Evolutionary conservation across 176 grass and related monocot species (phyloP), one percentile per base, ranked within the genome.

Genomic region (Alopecurus myosuroides): DNA sequence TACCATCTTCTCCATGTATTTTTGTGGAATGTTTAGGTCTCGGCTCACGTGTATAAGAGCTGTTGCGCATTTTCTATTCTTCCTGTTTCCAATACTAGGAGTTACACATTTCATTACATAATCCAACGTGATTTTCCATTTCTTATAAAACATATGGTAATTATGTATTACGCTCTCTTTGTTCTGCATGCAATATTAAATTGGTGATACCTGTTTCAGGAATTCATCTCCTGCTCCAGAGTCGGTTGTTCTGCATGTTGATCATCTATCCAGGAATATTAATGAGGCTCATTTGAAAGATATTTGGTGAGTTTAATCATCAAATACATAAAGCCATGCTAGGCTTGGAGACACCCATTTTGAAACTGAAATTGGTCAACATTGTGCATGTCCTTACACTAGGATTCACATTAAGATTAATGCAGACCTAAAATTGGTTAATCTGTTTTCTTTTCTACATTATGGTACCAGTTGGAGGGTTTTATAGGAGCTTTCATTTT

Each of bases 271-370:
- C 25, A 94, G 97, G 79, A 99, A 99, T 88, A 86, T 99, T 12
- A 99, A 91, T 70, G 97, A 99, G 85, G 90, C 97, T 76, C 97
- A 97, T 90, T 80, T 99, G 65, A 97, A 99, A 89, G 78, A 99
- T 99, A 88, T 99, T 99, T 36, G 89, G 97, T 99, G 82, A 90
- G 89, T 79, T 75, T 45, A 19, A 18, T 71, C 0, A 0, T 30
- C 26, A 13, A 66, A 7, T 9, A 36, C 19, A n/a, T n/a, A 35
- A 66, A 82, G 42, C 19, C 48, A 77, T 23, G 0, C 42, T 74
- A 74, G 68, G 37, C 19, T 83, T 25, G 68, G 52, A 74, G 6
- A 11, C 11, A 39, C 61, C 7, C 60, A 34, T 52, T 55, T 83
- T 33, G 52, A 74, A 6, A 19, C 41, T 73, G 49, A 71, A 42